Conservation (phyloP, 2,329 filamentous ascomycete species). For the Lachnellula occidentalis region DNA sequence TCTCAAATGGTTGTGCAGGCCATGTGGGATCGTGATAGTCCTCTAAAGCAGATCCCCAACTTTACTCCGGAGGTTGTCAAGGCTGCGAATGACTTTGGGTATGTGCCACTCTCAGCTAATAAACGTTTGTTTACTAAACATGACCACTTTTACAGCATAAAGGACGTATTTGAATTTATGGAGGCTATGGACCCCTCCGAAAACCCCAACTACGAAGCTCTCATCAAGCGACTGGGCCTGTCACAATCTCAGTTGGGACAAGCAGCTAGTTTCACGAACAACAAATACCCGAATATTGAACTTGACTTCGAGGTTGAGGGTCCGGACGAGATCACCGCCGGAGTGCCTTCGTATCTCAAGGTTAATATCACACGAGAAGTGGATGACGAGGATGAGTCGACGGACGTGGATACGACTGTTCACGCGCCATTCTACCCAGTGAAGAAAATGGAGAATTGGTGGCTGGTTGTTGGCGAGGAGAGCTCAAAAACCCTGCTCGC, state of each 20-base stretch:
- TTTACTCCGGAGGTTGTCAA: slow-evolving; percentile 81
- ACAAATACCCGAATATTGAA: slow-evolving; percentile 92
- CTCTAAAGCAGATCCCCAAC: slow-evolving; percentile 95
- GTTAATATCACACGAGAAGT: slow-evolving; percentile 82
- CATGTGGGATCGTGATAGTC: slow-evolving; percentile 98
- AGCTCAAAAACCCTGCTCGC: slow-evolving; percentile 79
- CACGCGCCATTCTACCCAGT: slow-evolving; percentile 92
- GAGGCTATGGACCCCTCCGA: slow-evolving; percentile 96
- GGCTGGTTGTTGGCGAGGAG: slow-evolving; percentile 93
- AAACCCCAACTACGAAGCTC: slow-evolving; percentile 71
- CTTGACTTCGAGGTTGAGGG: slow-evolving; percentile 85
- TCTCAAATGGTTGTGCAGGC: slow-evolving; percentile 98
- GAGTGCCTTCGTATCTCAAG: slow-evolving; percentile 74
- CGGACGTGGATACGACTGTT: slow-evolving; percentile 73
- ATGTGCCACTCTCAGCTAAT: slow-evolving; percentile 35
- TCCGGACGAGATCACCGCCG: slow-evolving; percentile 70
- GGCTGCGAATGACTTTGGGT: slow-evolving; percentile 72
- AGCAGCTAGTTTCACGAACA: slow-evolving; percentile 92
- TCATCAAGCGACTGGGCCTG: slow-evolving; percentile 74
- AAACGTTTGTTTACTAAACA: slow-evolving; percentile 29
- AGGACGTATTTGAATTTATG: slow-evolving; percentile 97
- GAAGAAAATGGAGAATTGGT: slow-evolving; percentile 97
- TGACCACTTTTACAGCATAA: slow-evolving; percentile 52
- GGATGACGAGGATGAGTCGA: slow-evolving; percentile 60
- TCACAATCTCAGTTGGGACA: slow-evolving; percentile 77